Conservation (phyloP, 352 stramenopile species). For the Globisporangium rhizosaccharum region DNA sequence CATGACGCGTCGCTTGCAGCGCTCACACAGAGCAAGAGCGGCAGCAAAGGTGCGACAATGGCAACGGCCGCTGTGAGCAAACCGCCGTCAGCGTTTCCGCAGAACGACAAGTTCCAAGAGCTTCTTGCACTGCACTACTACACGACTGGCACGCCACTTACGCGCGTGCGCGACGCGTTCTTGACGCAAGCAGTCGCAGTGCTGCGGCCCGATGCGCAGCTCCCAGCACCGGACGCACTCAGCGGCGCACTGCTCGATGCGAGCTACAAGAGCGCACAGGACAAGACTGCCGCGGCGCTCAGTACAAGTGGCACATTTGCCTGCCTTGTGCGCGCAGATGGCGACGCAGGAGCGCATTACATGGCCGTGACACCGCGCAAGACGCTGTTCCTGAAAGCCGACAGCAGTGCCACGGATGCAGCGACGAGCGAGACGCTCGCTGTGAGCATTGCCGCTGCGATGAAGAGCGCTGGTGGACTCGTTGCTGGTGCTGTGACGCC, state of each 20-base stretch:
- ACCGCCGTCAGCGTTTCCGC: neutral
- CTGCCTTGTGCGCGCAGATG: neutral
- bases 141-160: constrained; percentile 1
- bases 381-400: constrained; percentile 1
- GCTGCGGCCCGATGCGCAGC: constrained; percentile 3
- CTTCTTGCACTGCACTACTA: constrained; percentile 1
- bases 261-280: neutral
- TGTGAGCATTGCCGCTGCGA: neutral
- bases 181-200: neutral
- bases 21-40: neutral
- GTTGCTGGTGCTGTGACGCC: neutral
- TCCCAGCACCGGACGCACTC: neutral
- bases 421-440: neutral
- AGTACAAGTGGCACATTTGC: neutral
- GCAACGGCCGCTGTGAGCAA: neutral
- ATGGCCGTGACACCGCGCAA: neutral
- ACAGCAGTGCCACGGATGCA: neutral
- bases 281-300: neutral
- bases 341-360: neutral
- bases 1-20: neutral
- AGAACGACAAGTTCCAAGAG: neutral
- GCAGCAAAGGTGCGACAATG: neutral
- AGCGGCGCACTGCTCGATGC: neutral
- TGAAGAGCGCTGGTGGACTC: neutral
- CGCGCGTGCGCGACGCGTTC: constrained; percentile 2